A percentile compares a stretch with the other conserved stretches of the same genome.
These are phyloP conservation scores for Calonectria ilicicola DNA, from an alignment of 2,329 filamentous ascomycete species.

Conservation along the genomic window DNA sequence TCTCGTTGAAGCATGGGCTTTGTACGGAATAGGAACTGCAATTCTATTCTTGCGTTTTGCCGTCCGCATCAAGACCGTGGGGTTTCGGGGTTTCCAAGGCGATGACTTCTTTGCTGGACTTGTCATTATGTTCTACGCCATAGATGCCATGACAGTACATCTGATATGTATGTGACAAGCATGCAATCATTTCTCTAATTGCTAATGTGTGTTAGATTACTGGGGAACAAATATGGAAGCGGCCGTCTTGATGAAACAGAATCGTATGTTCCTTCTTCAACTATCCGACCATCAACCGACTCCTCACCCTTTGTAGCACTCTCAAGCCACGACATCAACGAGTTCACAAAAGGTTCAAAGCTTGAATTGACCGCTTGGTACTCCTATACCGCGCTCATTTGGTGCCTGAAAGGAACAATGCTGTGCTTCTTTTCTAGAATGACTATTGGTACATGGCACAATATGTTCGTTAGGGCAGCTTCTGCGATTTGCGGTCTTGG, in stretches of 20 bases:
- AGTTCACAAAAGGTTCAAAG: slow-evolving; percentile 48
- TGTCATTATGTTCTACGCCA: slow-evolving; percentile 48
- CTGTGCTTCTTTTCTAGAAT: slow-evolving; percentile 46
- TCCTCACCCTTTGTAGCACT: slow-evolving; percentile 31
- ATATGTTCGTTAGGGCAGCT: slow-evolving; percentile 32
- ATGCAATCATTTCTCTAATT: rapidly evolving
- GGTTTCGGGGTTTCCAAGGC: slow-evolving; percentile 49
- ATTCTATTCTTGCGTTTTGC: slow-evolving; percentile 48
- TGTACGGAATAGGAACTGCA: slow-evolving; percentile 47
- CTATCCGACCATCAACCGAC: rapidly evolving
- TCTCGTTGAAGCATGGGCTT: slow-evolving; percentile 45
- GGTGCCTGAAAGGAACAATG: slow-evolving; percentile 47
- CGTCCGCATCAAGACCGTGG: slow-evolving; percentile 52
- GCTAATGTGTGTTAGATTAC: slow-evolving; percentile 19
- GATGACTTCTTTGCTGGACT: slow-evolving; percentile 52
- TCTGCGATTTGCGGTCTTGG: not conserved
- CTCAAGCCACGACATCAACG: slow-evolving; percentile 41
- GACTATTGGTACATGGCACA: slow-evolving; percentile 42
- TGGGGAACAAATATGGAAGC: slow-evolving; percentile 40
- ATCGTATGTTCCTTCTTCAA: slow-evolving; percentile 7
- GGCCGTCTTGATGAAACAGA: not conserved
- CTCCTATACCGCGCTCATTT: slow-evolving; percentile 51
- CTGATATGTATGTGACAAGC: slow-evolving; percentile 42
- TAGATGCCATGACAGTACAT: slow-evolving; percentile 51
- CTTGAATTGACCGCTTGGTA: slow-evolving; percentile 55